A percentile compares a stretch with the other conserved stretches of the same genome.
Evolutionary conservation across 345 rosid species (phyloP).

Genomic region (Citrus medica): DNA sequence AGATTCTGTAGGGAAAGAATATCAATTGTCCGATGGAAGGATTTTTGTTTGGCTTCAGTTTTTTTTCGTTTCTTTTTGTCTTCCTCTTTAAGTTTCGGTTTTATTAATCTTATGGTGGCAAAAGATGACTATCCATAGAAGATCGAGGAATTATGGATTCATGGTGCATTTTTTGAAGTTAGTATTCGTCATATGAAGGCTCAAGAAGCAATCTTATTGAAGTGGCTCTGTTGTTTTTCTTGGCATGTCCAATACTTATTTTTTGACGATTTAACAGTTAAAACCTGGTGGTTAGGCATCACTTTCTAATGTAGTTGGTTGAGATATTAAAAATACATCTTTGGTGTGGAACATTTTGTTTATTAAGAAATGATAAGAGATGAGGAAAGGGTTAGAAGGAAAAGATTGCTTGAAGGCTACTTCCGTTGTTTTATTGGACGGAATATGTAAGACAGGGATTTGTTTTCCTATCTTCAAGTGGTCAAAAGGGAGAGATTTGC

Average conservation of each 20-base stretch:
- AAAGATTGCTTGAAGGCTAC: too few relatives aligned
- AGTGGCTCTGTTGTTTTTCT: neutral
- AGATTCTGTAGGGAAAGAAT: neutral
- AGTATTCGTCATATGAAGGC: neutral
- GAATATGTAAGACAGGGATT: too few relatives aligned
- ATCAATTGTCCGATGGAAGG: neutral
- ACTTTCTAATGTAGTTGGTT: neutral
- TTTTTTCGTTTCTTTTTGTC: neutral
- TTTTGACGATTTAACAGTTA: neutral
- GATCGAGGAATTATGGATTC: neutral
- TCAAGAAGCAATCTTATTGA: neutral
- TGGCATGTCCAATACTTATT: neutral
- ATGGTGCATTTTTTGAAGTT: neutral
- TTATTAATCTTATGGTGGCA: neutral
- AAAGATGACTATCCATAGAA: neutral
- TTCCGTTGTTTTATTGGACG: too few relatives aligned
- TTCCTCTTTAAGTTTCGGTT: neutral
- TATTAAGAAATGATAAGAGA: neutral
- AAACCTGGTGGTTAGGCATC: neutral
- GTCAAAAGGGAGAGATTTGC: neutral
- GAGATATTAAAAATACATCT: neutral
- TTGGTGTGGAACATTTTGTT: neutral
- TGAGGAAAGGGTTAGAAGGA: neutral
- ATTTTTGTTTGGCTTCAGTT: neutral
- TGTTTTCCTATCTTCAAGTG: too few relatives aligned